phyloP scores from a whole-genome alignment of 2,329 filamentous ascomycete species.

The Cryphonectria radicalis region DNA sequence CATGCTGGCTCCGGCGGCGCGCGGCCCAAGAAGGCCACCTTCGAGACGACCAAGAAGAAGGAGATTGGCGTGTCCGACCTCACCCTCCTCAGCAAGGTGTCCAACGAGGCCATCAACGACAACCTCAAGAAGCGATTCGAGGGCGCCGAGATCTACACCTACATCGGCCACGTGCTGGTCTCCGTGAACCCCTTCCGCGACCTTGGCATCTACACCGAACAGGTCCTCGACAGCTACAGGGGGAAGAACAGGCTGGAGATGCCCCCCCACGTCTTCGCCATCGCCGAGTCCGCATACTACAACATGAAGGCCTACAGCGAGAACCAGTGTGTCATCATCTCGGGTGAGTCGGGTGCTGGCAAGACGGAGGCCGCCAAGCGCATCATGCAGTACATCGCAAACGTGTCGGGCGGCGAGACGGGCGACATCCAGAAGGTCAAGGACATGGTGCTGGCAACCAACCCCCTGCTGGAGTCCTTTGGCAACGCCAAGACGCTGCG shows the following conservation, averaged over 20 bases:
- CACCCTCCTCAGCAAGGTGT: conserved; percentile 96
- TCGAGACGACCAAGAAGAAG: conserved; percentile 97
- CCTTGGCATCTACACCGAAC: conserved; percentile 95
- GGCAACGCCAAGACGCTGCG: conserved; percentile 97
- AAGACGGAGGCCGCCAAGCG: conserved; percentile 99
- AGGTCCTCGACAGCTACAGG: conserved; percentile 89
- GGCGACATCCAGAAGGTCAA: conserved; percentile 95
- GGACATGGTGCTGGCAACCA: conserved; percentile 98
- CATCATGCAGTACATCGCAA: conserved; percentile 99
- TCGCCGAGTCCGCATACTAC: conserved; percentile 95
- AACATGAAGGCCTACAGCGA: conserved; percentile 99
- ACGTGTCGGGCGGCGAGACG: conserved; percentile 83
- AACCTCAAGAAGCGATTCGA: conserved; percentile 98
- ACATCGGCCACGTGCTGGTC: conserved; percentile 98
- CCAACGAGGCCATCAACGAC: conserved; percentile 98
- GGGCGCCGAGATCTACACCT: conserved; percentile 97
- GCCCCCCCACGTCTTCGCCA: conserved; percentile 95
- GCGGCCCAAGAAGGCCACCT: conserved; percentile 93
- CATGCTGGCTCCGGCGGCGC: conserved; percentile 48
- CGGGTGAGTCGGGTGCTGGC: conserved; percentile 94
- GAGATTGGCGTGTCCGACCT: conserved; percentile 98
- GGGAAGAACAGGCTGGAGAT: conserved; percentile 96
- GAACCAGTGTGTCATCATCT: conserved; percentile 99
- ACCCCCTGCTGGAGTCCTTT: conserved; percentile 94
- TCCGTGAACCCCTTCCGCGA: conserved; percentile 98